Evolutionary conservation across 257 asterid species (phyloP), one percentile per base, ranked within the genome.

Genomic region (Plectranthus barbatus): DNA sequence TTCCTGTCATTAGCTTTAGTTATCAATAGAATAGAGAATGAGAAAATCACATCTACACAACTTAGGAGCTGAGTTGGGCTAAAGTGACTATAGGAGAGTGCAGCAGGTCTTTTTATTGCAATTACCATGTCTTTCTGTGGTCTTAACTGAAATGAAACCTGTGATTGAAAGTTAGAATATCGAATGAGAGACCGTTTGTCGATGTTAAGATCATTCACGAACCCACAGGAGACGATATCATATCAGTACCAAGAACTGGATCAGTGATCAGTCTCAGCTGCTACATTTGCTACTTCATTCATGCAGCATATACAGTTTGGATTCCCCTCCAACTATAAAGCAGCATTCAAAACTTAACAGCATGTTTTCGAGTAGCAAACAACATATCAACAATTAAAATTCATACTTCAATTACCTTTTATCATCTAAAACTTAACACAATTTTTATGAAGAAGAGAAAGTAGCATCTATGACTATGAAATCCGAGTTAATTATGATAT

Each of bases 121-220:
- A 73, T 83, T 91, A 92, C 98, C 98, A 88, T 81, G 87, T 88
- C 98, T 84, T 92, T 92, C 81, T 2, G 98, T 92, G 77, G 97
- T 87, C 88, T 97, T 51, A 92, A 74, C 66, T 89, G 93, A 76
- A 92, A 92, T 6, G 93, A 81, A 69, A 92, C 98, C 98, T 88
- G 97, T 70, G 81, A 83, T 65, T 57, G 54, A 77, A 75, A 69
- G 64, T 48, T 62, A 66, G 56, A 75, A 57, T 64, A 52, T 66
- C 44, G 53, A 67, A 71, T 67, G 62, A 55, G 60, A 75, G 71
- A 92, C 98, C 98, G 88, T 73, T 69, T 82, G 74, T 64, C 72
- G 71, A 80, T 80, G 23, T 71, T 63, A 73, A 91, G 91, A 71
- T 92, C 98, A 87, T 92, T 92, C 74, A 92, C 90, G 75, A 92